Percentiles rank a stretch among this genome's conserved stretches.
These are phyloP conservation scores for Huntiella bhutanensis DNA, from an alignment of 2,329 filamentous ascomycete species.

Conservation along the genomic window DNA sequence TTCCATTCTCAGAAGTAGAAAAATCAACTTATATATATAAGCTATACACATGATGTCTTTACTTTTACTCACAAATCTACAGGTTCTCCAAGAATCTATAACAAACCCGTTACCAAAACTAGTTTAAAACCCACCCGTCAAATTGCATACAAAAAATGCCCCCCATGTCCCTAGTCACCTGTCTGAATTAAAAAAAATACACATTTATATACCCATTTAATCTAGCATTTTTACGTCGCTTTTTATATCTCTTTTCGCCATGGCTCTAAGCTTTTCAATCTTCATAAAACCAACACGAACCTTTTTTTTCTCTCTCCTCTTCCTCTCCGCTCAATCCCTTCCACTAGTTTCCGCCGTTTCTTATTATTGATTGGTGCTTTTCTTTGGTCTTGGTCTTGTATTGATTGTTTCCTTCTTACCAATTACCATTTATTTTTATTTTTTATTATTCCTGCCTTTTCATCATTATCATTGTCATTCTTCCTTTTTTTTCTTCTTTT, in stretches of 20 bases:
- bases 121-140: too few species aligned
- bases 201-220: not conserved
- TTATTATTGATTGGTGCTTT: not conserved
- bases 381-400: not conserved
- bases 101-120: too few species aligned
- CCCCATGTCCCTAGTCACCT: not conserved
- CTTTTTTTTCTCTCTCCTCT: not conserved
- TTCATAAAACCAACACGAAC: not conserved
- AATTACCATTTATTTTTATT: not conserved
- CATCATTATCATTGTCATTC: not conserved
- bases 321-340: not conserved
- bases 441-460: not conserved
- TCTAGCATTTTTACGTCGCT: not conserved
- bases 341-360: not conserved
- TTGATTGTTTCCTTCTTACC: not conserved
- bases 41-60: too few species aligned
- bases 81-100: too few species aligned
- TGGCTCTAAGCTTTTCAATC: not conserved
- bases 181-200: not conserved
- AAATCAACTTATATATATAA: too few species aligned
- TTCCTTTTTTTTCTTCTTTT: not conserved
- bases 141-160: not conserved
- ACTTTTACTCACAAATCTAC: too few species aligned
- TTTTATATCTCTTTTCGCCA: not conserved
- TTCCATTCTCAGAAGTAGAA: too few species aligned